phyloP scores from a whole-genome alignment of 2,329 filamentous ascomycete genomes.

The Zymoseptoria crescenta region DNA sequence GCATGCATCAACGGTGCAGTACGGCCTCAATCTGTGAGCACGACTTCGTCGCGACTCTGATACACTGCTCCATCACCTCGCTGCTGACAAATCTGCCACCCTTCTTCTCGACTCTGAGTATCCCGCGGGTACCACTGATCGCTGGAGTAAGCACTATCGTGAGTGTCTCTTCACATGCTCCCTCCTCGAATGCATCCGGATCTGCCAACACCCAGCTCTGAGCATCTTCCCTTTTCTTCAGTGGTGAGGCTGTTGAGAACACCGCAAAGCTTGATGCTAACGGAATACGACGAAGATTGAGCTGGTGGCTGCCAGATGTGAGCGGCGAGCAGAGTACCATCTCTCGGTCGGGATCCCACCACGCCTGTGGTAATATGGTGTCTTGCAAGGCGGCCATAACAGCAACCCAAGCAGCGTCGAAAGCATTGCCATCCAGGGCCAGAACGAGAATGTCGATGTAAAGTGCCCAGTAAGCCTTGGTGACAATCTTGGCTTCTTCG shows the following conservation, averaged over 20 bases:
- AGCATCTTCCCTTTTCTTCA: slow-evolving; percentile 38
- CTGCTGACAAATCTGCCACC: slow-evolving; percentile 66
- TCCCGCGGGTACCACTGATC: slow-evolving; percentile 42
- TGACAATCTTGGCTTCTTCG: slow-evolving; percentile 36
- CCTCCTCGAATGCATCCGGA: slow-evolving; percentile 84
- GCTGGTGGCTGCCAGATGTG: slow-evolving; percentile 44
- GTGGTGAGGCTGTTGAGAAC: slow-evolving; percentile 53
- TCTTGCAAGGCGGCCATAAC: slow-evolving; percentile 72
- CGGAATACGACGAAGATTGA: slow-evolving; percentile 60
- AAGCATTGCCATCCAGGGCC: slow-evolving; percentile 82
- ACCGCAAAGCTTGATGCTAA: slow-evolving; percentile 71
- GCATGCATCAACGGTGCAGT: slow-evolving; percentile 8
- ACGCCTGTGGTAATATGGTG: slow-evolving; percentile 67
- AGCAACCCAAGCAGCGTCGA: slow-evolving; percentile 84
- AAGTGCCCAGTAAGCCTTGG: slow-evolving; percentile 88
- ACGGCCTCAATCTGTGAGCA: slow-evolving; percentile 50
- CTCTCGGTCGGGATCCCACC: slow-evolving; percentile 77
- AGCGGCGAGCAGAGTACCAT: slow-evolving; percentile 65
- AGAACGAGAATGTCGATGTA: slow-evolving; percentile 96
- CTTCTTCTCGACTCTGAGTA: slow-evolving; percentile 71
- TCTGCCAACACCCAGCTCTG: slow-evolving; percentile 70
- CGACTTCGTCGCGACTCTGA: slow-evolving; percentile 52
- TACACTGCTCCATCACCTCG: slow-evolving; percentile 53
- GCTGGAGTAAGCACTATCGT: slow-evolving; percentile 65
- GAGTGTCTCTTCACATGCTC: slow-evolving; percentile 72